Percentiles rank a stretch among this genome's conserved stretches.
These are phyloP conservation scores for Cyberlindnera xishuangbannaensis DNA, from an alignment of 805 yeast genomes.

Conservation along the genomic window DNA sequence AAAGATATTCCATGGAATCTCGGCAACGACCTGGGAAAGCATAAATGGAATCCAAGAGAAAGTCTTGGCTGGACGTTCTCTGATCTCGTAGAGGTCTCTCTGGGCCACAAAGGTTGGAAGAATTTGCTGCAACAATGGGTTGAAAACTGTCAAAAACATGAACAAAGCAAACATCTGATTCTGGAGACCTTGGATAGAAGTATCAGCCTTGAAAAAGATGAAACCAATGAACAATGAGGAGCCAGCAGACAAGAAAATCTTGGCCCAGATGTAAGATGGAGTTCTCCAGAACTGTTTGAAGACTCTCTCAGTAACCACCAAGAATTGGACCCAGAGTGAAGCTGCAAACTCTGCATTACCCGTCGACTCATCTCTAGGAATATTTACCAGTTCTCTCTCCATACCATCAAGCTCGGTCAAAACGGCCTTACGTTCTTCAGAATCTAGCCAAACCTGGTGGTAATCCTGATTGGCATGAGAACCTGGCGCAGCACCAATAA, in stretches of 20 bases:
- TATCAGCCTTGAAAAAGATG: constrained; percentile 63
- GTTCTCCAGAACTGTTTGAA: constrained; percentile 66
- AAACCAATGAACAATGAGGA: constrained; percentile 68
- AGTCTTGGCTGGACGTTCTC: constrained; percentile 70
- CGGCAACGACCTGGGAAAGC: constrained; percentile 55
- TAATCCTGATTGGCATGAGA: constrained; percentile 69
- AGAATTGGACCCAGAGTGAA: constrained; percentile 34
- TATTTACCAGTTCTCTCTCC: constrained; percentile 50
- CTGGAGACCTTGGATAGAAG: constrained; percentile 64
- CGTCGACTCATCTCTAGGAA: constrained; percentile 28
- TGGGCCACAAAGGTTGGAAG: constrained; percentile 56
- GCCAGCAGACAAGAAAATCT: constrained; percentile 44
- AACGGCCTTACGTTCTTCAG: constrained; percentile 54
- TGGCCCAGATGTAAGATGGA: constrained; percentile 57
- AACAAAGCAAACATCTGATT: constrained; percentile 77
- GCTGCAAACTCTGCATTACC: constrained; percentile 41
- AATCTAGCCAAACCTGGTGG: constrained; percentile 70
- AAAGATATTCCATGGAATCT: constrained; percentile 57
- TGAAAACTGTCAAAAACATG: constrained; percentile 55
- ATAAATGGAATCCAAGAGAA: constrained; percentile 63
- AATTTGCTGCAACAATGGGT: constrained; percentile 55
- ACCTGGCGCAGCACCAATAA: constrained; percentile 80
- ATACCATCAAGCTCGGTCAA: constrained; percentile 54
- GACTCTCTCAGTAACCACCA: constrained; percentile 46
- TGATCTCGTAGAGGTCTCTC: constrained; percentile 62